Percentiles rank a stretch among this genome's conserved stretches.
Conservation (phyloP, 176 grass and related monocot genomes). For the Avena eriantha region DNA sequence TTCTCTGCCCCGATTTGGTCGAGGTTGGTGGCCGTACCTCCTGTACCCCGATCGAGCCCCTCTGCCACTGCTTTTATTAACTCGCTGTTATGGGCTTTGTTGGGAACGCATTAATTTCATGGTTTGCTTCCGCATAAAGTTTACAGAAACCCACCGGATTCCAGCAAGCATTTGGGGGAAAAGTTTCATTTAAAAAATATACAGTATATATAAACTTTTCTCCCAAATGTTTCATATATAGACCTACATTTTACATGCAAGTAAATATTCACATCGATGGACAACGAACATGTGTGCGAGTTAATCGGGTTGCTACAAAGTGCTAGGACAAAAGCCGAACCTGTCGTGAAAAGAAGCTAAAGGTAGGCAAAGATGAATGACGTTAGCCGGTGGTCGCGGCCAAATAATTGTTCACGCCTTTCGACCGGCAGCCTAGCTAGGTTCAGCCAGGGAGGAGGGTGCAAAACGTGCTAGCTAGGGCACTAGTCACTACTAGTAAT, state of each 20-base stretch:
- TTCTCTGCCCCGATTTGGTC: constrained; percentile 15
- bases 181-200: no score
- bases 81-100: background rate
- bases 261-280: background rate
- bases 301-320: background rate
- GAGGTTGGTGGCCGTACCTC: constrained; percentile 20
- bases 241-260: constrained; percentile 1
- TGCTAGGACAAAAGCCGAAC: background rate
- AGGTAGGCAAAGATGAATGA: background rate
- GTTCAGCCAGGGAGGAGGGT: background rate
- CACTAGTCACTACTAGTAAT: background rate
- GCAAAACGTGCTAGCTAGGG: background rate
- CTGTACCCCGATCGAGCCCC: background rate
- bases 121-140: background rate
- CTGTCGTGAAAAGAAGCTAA: constrained; percentile 24
- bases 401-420: constrained; percentile 35
- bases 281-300: background rate
- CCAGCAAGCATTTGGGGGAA: background rate
- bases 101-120: background rate
- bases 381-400: constrained; percentile 15
- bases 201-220: no score
- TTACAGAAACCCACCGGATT: no score
- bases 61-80: background rate
- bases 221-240: background rate
- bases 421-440: background rate